Percentiles rank a stretch among this genome's conserved stretches.
Conservation (phyloP, 768 basidiomycete genomes). For the Albatrellus ellisii region DNA sequence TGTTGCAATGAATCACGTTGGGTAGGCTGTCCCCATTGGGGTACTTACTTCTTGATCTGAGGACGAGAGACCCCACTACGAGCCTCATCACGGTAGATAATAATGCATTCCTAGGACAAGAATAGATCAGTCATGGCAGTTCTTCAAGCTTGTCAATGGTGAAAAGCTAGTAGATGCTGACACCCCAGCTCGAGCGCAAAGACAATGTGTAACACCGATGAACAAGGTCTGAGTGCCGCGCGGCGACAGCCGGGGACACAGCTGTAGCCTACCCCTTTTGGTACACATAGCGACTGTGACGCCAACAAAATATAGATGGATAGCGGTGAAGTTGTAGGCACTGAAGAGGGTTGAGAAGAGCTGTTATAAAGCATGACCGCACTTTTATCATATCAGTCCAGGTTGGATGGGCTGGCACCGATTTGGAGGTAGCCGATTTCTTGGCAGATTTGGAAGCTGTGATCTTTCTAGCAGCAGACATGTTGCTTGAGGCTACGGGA, state of each 20-base stretch:
- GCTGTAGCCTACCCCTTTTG: slow-evolving; percentile 32
- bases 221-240: slow-evolving; percentile 15
- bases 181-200: slow-evolving; percentile 5
- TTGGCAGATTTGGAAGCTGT: slow-evolving; percentile 35
- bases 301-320: background rate
- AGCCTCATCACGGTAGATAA: slow-evolving; percentile 57
- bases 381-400: slow-evolving; percentile 81
- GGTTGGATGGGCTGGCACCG: slow-evolving; percentile 34
- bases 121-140: slow-evolving; percentile 10
- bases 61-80: slow-evolving; percentile 80
- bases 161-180: slow-evolving; percentile 3
- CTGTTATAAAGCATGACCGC: slow-evolving; percentile 15
- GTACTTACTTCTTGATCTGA: slow-evolving; percentile 81
- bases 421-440: slow-evolving; percentile 30
- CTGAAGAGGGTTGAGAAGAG: slow-evolving; percentile 3
- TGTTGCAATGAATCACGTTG: too few relatives aligned
- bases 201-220: slow-evolving; percentile 13
- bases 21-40: too few relatives aligned
- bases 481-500: slow-evolving; percentile 24
- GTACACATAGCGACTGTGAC: slow-evolving; percentile 13
- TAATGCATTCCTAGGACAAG: slow-evolving; percentile 65
- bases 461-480: slow-evolving; percentile 25
- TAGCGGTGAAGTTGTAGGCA: slow-evolving; percentile 10
- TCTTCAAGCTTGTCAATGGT: slow-evolving; percentile 2
- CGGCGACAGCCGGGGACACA: slow-evolving; percentile 21